Base-by-base conservation (phyloP, 495 filamentous ascomycete genomes). In the Xylaria grammica region DNA sequence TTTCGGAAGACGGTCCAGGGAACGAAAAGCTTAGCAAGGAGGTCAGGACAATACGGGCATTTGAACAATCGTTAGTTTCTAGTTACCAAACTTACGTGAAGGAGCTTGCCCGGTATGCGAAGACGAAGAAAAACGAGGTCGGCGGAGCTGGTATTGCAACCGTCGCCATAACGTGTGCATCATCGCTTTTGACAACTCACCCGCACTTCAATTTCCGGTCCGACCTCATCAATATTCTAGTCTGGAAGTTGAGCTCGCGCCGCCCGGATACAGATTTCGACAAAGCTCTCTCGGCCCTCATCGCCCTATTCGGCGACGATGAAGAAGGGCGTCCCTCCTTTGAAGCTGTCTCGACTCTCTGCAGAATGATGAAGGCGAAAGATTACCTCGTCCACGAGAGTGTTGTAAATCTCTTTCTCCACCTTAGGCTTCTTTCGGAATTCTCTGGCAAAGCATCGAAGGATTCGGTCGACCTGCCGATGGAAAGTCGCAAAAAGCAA, bases 171-270 rank as follows among this genome's bases (percentile, higher is more conserved):
- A 87, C 85, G 19, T 98, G 96, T 74, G 90, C 90, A 8, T 94
- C 91, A 72, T 87, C 80, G 30, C 83, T 98, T 19, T 79, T 99
- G 34, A 79, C 85, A 13, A 79, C 87, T 1, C 92, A 97, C 5
- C 91, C 95, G 11, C 96, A 99, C 78, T 99, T 99, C 85, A 99
- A 99, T 78, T 97, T 95, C 76, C 85, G 96, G 8, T 82, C 81
- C 30, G 96, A 98, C 32, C 79, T 99, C 29, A 75, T 98, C 40
- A 91, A 91, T 78, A 92, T 98, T 44, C 70, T 99, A 34, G 86
- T 97, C 36, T 88, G 89, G 66, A 94, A 93, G 57, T 81, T 98
- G 9, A 91, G 91, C 68, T 80, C 77, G 30, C 86, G 83, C 66
- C 84, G 81, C 26, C 70, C 89, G 0, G 91, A 96, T 72, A 81